Evolutionary conservation across 257 asterid species (phyloP).

Genomic region (Penstemon newberryi): DNA sequence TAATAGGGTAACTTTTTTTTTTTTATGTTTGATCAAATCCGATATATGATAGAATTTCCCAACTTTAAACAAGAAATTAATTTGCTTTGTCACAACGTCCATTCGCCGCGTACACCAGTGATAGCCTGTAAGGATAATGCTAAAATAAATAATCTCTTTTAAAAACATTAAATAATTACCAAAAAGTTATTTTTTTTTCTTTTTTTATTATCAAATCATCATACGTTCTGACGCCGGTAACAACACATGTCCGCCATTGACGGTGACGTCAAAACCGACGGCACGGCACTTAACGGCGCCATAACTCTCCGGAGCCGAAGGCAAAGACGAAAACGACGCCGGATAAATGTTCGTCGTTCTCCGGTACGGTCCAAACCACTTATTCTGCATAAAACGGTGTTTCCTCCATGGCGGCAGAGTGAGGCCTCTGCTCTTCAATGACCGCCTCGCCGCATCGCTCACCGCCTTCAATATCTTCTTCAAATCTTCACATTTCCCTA

Average conservation of each 20-base stretch:
- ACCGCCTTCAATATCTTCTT: constrained; percentile 52
- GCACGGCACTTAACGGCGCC: constrained; percentile 52
- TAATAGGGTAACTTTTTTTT: no score
- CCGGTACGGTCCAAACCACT: constrained; percentile 64
- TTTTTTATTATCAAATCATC: constrained; percentile 23
- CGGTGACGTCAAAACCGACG: constrained; percentile 61
- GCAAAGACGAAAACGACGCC: constrained; percentile 27
- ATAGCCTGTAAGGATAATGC: no score
- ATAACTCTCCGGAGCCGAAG: constrained; percentile 2
- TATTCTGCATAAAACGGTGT: constrained; percentile 77
- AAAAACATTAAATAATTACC: no score
- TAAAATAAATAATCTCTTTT: no score
- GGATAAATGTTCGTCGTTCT: constrained; percentile 52
- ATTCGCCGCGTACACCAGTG: no score
- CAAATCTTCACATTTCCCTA: constrained; percentile 53
- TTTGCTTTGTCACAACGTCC: no score
- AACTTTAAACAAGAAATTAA: no score
- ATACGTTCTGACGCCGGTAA: constrained; percentile 43
- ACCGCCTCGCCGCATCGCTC: constrained; percentile 64
- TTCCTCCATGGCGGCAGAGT: constrained; percentile 83
- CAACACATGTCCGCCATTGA: constrained; percentile 36
- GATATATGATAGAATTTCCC: no score
- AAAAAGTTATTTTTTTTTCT: no score
- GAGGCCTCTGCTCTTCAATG: constrained; percentile 61
- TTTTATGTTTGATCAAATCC: no score